phyloP scores from a whole-genome alignment of 306 rosid genomes.

The Notholithocarpus densiflorus region DNA sequence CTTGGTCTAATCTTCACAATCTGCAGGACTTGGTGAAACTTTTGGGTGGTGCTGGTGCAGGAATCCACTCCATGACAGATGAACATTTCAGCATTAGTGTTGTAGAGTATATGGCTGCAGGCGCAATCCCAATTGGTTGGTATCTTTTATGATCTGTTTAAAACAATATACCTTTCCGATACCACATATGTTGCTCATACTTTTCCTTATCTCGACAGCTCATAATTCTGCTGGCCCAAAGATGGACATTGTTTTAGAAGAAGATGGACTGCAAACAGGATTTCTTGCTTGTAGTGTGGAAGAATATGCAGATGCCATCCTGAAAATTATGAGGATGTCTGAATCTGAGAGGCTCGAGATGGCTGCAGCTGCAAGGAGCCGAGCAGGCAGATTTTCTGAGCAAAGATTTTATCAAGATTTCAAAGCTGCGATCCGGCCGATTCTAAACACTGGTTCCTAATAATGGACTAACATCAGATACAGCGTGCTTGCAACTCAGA shows the following conservation, averaged over 20 bases:
- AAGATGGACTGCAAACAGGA: constrained; percentile 77
- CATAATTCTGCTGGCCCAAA: constrained; percentile 96
- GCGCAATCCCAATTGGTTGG: constrained; percentile 91
- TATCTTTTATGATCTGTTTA: constrained; percentile 5
- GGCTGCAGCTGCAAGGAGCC: constrained; percentile 81
- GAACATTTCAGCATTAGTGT: constrained; percentile 94
- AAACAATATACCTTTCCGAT: too few species aligned
- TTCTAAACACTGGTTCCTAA: constrained; percentile 31
- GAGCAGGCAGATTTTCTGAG: constrained; percentile 79
- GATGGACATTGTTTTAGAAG: constrained; percentile 88
- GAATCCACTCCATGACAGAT: constrained; percentile 95
- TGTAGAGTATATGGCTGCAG: constrained; percentile 97
- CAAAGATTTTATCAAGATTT: constrained; percentile 76
- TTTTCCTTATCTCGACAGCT: constrained; percentile 42
- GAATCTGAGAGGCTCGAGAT: constrained; percentile 58
- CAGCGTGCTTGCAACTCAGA: constrained; percentile 1
- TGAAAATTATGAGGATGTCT: constrained; percentile 55
- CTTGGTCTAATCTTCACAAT: constrained; percentile 12
- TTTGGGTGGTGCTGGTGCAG: constrained; percentile 69
- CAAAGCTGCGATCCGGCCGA: constrained; percentile 57
- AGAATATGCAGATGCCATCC: constrained; percentile 84
- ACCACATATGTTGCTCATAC: neutral
- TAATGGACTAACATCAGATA: constrained; percentile 20
- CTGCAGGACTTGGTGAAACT: constrained; percentile 75
- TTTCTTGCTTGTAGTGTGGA: constrained; percentile 67